A percentile compares a stretch with the other conserved stretches of the same genome.
phyloP scores from a whole-genome alignment of 306 rosid genomes.

The Vigna angularis region DNA sequence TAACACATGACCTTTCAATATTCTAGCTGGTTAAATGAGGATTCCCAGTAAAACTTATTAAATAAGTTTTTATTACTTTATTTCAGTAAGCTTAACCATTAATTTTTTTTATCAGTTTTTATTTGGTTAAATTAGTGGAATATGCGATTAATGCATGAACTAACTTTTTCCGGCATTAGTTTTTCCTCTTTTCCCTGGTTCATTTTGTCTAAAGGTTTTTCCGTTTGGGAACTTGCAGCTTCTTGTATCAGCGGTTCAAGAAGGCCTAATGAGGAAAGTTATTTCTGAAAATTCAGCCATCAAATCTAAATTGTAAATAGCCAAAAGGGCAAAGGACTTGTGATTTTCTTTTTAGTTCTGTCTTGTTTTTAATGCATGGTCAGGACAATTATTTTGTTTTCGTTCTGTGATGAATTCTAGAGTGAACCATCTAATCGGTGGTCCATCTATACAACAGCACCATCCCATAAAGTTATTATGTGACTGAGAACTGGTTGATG shows the following conservation, averaged over 20 bases:
- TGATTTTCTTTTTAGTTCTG: constrained; percentile 1
- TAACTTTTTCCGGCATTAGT: constrained; percentile 4
- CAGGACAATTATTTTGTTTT: neutral
- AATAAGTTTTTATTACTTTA: neutral
- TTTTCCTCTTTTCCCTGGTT: constrained; percentile 17
- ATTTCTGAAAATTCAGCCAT: constrained; percentile 39
- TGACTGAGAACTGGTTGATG: too few relatives aligned
- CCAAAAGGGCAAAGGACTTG: constrained; percentile 26
- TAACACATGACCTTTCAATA: neutral
- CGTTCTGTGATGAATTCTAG: neutral
- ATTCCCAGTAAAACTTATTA: neutral
- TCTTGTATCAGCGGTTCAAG: constrained; percentile 75
- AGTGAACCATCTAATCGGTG: neutral
- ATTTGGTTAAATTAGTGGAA: neutral
- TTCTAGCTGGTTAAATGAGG: neutral
- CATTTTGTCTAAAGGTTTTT: constrained; percentile 13
- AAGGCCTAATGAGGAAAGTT: constrained; percentile 69
- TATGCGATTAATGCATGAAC: neutral
- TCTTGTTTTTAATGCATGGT: neutral
- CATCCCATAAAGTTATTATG: neutral
- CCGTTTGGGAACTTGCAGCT: constrained; percentile 48
- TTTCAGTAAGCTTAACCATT: neutral
- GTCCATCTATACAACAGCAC: neutral
- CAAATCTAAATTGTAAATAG: constrained; percentile 67
- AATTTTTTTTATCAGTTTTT: neutral